Evolutionary conservation across 805 yeast genomes (phyloP).

Genomic region (Candida xiaguanensis): DNA sequence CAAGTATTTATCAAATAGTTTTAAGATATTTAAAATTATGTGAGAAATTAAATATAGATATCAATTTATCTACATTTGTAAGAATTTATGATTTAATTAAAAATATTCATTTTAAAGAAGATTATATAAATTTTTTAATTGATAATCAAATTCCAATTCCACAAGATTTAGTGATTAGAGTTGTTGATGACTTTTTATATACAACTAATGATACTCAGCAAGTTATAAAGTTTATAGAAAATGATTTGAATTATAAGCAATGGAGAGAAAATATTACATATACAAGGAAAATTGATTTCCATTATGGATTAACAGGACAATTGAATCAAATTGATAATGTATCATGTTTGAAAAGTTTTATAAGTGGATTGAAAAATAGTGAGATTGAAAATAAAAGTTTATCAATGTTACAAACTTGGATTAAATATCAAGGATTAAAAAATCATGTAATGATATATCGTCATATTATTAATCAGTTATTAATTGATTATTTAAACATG

Average conservation of each 20-base stretch:
- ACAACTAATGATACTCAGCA: constrained; percentile 26
- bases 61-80: constrained; percentile 33
- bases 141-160: constrained; percentile 31
- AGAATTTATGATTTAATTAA: constrained; percentile 35
- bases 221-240: constrained; percentile 30
- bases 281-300: constrained; percentile 25
- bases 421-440: background rate
- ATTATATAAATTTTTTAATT: constrained; percentile 29
- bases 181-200: constrained; percentile 32
- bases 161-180: constrained; percentile 23
- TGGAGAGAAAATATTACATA: constrained; percentile 30
- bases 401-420: constrained; percentile 5
- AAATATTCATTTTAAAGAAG: constrained; percentile 37
- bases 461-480: constrained; percentile 1
- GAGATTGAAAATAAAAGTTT: constrained; percentile 4
- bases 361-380: constrained; percentile 4
- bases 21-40: constrained; percentile 28
- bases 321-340: background rate
- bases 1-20: constrained; percentile 30
- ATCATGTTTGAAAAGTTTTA: background rate
- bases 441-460: constrained; percentile 3
- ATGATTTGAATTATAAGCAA: constrained; percentile 22
- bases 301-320: constrained; percentile 5
- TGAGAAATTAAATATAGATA: constrained; percentile 20
- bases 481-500: constrained; percentile 3